phyloP scores from a whole-genome alignment of 208 protist genomes.

The Trypanosoma caninum region DNA sequence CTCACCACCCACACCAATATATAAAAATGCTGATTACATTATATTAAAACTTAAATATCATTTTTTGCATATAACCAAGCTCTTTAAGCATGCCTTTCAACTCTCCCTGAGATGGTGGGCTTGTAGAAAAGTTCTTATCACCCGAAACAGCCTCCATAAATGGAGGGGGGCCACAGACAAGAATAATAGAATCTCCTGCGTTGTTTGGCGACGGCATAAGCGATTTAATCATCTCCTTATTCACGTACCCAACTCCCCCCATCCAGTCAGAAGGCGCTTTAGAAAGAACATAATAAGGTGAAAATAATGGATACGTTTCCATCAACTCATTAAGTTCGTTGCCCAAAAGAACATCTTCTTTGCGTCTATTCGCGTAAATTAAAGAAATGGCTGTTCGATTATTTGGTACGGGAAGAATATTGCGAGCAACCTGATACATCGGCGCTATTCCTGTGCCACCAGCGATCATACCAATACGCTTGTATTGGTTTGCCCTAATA shows the following conservation, averaged over 20 bases:
- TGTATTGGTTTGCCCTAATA: slow-evolving; percentile 87
- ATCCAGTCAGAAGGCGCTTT: slow-evolving; percentile 86
- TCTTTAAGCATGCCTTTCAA: slow-evolving; percentile 85
- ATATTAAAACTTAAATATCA: slow-evolving; percentile 90
- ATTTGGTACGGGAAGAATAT: slow-evolving; percentile 68
- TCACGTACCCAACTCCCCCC: slow-evolving; percentile 86
- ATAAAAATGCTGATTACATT: background rate
- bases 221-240: slow-evolving; percentile 89
- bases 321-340: slow-evolving; percentile 91
- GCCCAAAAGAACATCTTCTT: slow-evolving; percentile 92
- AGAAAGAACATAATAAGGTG: slow-evolving; percentile 91
- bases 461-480: slow-evolving; percentile 91
- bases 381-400: slow-evolving; percentile 87
- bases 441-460: slow-evolving; percentile 93
- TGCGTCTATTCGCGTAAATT: slow-evolving; percentile 87
- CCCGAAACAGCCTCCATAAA: slow-evolving; percentile 89
- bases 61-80: slow-evolving; percentile 80
- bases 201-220: slow-evolving; percentile 83
- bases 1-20: background rate
- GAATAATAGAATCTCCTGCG: slow-evolving; percentile 73
- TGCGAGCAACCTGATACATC: slow-evolving; percentile 91
- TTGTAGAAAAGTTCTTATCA: slow-evolving; percentile 83
- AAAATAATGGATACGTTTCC: slow-evolving; percentile 86
- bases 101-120: slow-evolving; percentile 76
- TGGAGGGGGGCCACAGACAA: slow-evolving; percentile 83